Percentiles rank a stretch among this genome's conserved stretches.
These are phyloP conservation scores for Coleophoma crateriformis DNA, from an alignment of 2,329 filamentous ascomycete genomes.

Conservation along the genomic window DNA sequence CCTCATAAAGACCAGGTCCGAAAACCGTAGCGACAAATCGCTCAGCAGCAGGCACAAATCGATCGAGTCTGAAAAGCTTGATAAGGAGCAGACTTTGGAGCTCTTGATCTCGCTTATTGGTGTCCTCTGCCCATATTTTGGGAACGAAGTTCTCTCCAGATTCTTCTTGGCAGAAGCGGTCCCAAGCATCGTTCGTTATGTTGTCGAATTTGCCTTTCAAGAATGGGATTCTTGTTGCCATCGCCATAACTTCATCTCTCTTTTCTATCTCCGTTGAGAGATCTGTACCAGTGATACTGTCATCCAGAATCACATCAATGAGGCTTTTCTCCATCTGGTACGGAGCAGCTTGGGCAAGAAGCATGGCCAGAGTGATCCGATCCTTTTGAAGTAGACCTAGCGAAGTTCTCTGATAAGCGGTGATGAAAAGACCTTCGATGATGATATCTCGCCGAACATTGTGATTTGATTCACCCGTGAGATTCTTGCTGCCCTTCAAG, in stretches of 20 bases:
- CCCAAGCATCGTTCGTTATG: slow-evolving; percentile 63
- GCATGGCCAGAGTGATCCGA: slow-evolving; percentile 87
- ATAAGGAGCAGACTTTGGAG: slow-evolving; percentile 82
- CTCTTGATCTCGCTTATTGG: slow-evolving; percentile 65
- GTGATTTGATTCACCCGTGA: slow-evolving; percentile 67
- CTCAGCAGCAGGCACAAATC: slow-evolving; percentile 89
- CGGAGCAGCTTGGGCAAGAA: slow-evolving; percentile 92
- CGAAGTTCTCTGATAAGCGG: slow-evolving; percentile 89
- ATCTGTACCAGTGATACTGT: slow-evolving; percentile 69
- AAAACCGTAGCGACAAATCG: slow-evolving; percentile 86
- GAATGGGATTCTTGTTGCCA: slow-evolving; percentile 62
- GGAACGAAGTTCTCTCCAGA: slow-evolving; percentile 82
- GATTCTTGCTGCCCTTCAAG: slow-evolving; percentile 70
- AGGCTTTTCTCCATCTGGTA: slow-evolving; percentile 90
- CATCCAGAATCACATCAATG: slow-evolving; percentile 81
- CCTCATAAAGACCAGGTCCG: slow-evolving; percentile 74
- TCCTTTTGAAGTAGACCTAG: slow-evolving; percentile 90
- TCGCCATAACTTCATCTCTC: slow-evolving; percentile 62
- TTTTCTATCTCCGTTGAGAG: slow-evolving; percentile 63
- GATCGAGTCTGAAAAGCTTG: slow-evolving; percentile 92
- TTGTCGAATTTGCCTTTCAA: slow-evolving; percentile 69
- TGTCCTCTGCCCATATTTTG: slow-evolving; percentile 61
- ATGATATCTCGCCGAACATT: slow-evolving; percentile 82
- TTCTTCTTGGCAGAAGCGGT: slow-evolving; percentile 79
- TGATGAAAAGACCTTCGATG: slow-evolving; percentile 84